These are phyloP conservation scores for Alternaria infectoria DNA, from an alignment of 2,329 filamentous ascomycete genomes.

Conservation along the genomic window DNA sequence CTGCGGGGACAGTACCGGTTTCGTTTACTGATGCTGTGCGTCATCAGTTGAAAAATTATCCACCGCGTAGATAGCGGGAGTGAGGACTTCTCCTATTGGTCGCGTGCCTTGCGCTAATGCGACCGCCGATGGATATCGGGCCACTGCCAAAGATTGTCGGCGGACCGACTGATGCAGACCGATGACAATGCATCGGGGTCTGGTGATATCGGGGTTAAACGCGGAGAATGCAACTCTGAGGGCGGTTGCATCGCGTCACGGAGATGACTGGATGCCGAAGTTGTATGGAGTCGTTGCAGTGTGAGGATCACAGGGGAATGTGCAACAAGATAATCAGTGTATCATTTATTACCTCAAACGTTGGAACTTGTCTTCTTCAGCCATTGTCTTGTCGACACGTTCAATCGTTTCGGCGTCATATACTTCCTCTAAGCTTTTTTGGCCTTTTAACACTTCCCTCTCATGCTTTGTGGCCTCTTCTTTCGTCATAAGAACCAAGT, in stretches of 20 bases:
- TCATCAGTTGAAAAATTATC: constrained; percentile 7
- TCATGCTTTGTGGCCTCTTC: constrained; percentile 85
- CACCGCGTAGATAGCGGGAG: constrained; percentile 1
- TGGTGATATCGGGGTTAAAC: constrained; percentile 3
- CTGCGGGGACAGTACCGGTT: background rate
- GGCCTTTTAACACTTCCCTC: constrained; percentile 74
- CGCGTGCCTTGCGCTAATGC: constrained; percentile 1
- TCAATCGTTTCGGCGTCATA: constrained; percentile 74
- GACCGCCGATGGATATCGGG: constrained; percentile 2
- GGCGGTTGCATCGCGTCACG: background rate
- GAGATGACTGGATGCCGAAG: background rate
- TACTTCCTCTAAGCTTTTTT: constrained; percentile 71
- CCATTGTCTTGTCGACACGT: constrained; percentile 69
- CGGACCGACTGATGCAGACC: background rate
- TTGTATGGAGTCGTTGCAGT: background rate
- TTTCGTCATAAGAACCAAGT: constrained; percentile 91
- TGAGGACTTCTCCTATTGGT: constrained; percentile 8
- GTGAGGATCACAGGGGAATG: background rate
- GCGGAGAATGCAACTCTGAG: background rate
- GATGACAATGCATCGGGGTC: background rate
- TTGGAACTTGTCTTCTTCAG: constrained; percentile 67
- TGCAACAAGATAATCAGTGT: background rate
- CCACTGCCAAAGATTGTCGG: background rate
- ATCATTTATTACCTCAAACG: constrained; percentile 52
- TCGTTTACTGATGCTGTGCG: background rate